Evolutionary conservation across 78 protist species (phyloP).

Genomic region (Fonticula alba): DNA sequence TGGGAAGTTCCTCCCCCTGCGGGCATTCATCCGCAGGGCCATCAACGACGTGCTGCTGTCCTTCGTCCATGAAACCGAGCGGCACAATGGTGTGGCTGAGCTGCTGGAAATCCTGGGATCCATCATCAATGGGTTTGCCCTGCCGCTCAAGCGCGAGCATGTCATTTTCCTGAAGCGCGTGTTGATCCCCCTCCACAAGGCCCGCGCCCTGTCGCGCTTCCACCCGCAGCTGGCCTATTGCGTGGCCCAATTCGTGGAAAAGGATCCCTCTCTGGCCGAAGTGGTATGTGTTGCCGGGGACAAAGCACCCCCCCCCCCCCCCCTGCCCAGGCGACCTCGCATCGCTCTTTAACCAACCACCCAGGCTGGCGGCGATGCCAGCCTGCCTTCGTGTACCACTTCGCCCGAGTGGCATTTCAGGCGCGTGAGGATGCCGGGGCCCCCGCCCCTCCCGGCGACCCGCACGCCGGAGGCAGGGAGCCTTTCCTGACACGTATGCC

Average conservation of each 20-base stretch:
- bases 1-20: conserved; percentile 65
- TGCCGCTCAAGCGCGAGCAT: conserved; percentile 88
- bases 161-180: conserved; percentile 35
- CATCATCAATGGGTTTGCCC: conserved; percentile 62
- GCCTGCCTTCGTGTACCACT: no score
- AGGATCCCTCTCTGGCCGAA: conserved; percentile 28
- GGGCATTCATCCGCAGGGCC: conserved; percentile 68
- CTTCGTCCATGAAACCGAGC: conserved; percentile 46
- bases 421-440: no score
- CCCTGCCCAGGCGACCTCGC: no score
- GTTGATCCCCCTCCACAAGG: conserved; percentile 65
- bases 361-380: no score
- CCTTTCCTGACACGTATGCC: no score
- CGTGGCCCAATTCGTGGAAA: conserved; percentile 65
- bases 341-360: no score
- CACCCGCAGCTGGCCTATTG: conserved; percentile 67
- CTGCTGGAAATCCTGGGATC: conserved; percentile 51
- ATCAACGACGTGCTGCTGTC: conserved; percentile 61
- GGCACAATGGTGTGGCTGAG: conserved; percentile 74
- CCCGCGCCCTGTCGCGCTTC: conserved; percentile 17
- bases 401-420: no score
- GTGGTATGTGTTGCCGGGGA: not conserved
- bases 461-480: no score
- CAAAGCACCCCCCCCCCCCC: no score
- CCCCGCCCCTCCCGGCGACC: no score